Evolutionary conservation across 192 early-diverging fungal genomes (phyloP), one percentile per base, ranked within the genome.

Genomic region (Coemansia sp.): DNA sequence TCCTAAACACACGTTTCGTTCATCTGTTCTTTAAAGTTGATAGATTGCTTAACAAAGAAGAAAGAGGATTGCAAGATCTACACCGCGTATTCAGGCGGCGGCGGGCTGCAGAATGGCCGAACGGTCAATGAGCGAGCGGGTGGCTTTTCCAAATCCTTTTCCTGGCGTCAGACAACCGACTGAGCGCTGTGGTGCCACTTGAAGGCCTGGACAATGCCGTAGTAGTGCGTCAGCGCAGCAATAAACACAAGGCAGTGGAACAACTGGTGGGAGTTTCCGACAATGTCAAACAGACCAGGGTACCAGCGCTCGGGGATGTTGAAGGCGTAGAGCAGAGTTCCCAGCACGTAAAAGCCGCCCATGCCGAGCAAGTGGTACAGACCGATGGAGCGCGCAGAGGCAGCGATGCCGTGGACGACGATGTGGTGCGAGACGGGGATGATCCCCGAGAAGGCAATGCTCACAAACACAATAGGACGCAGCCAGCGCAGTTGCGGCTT

Each of bases 201-300:
- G 70, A 85, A 81, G 15, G 89, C 87, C 68, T 86, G 83, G 38
- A 86, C 85, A 8, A 92, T 86, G 45, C 90, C 93, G 71, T 86
- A 71, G 68, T 90, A 94, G 65, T 95, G 93, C 32, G 82, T 72
- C n/a, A 89, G n/a, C 10, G 92, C 89, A 11, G 92, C 96, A 9
- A 86, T 64, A 26, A 96, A 85, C 9, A 96, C 94, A 56, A 91
- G 86, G 21, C 92, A 56, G 73, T 98, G 96, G 74, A 94, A 98
- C 48, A 98, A 93, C 84, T 98, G 96, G 75, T 95, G 95, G n/a
- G 92, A 93, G 81, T 85, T 86, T 69, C 91, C 90, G 75, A 87
- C 91, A 61, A 90, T 84, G 67, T 95, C 92, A 70, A 94, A 93
- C 70, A 78, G 86, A 3, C 94, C 93, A 7, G 96, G 96, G 61